phyloP scores from a whole-genome alignment of 108 stramenopile species.

The Cyclotella kingstonii region DNA sequence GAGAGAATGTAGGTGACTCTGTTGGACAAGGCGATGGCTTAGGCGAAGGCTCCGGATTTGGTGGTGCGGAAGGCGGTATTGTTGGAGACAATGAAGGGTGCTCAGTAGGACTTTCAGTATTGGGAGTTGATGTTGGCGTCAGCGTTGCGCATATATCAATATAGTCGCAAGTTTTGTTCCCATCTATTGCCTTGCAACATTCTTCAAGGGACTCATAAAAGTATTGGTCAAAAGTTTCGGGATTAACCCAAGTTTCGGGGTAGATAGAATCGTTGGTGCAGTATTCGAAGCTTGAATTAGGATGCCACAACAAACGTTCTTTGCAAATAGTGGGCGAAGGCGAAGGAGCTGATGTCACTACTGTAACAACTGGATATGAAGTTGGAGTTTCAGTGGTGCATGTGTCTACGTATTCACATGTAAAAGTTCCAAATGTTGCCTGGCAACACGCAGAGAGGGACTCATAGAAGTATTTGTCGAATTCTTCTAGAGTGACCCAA shows the following conservation, averaged over 20 bases:
- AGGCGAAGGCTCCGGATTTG: background rate
- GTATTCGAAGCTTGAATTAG: conserved; percentile 8
- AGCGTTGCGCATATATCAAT: background rate
- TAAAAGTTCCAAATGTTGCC: background rate
- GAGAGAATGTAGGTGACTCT: too few species aligned
- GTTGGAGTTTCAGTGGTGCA: background rate
- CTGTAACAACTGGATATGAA: background rate
- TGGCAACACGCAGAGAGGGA: background rate
- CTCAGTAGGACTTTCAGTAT: too few species aligned
- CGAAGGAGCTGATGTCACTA: background rate
- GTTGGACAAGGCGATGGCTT: background rate
- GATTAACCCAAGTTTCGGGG: conserved; percentile 3
- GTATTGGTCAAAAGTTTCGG: conserved; percentile 3
- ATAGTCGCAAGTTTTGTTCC: conserved; percentile 1
- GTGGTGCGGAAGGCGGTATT: too few species aligned
- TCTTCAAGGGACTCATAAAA: conserved; percentile 3
- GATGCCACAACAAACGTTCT: conserved; percentile 7
- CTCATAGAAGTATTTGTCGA: background rate
- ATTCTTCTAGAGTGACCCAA: background rate
- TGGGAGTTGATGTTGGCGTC: conserved; percentile 1
- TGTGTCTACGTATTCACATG: background rate
- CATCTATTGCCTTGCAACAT: conserved; percentile 6
- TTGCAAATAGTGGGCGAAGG: conserved; percentile 5
- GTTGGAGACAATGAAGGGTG: too few species aligned
- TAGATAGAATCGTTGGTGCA: conserved; percentile 15